Base-by-base conservation (phyloP, 2,329 filamentous ascomycete species). In the Xylariaceae sp. region DNA sequence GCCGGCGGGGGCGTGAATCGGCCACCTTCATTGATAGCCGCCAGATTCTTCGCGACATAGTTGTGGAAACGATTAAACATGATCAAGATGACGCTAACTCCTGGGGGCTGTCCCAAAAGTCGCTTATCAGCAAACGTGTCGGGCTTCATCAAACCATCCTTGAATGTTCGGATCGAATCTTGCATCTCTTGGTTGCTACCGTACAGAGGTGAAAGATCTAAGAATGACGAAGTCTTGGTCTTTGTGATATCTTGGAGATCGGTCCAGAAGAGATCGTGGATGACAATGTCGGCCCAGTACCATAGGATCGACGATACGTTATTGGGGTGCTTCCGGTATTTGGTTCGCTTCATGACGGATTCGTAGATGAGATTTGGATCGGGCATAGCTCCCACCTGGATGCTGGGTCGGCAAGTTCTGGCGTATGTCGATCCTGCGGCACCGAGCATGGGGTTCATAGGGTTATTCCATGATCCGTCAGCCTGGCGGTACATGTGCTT, bases 41-140 rank as follows among this genome's bases (percentile, higher is more conserved):
- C 86, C 16, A 96, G 71, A 49, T 92, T 85, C 43, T 82, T 78
- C 2, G 87, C 90, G 0, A 90, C 80, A 53, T 93, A 77, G 67
- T 97, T 96, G 67, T 96, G 92, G 67, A 94, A 94, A 20, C 83
- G 78, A 57, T 85, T 85, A 67, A 89, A 84, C 85, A 90, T 88
- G 64, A 91, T 76, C 22, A 91, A 67, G 3, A 91, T 58, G 4
- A 87, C 82, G 45, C 80, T 77, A 4, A 86, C 84, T 11, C 85
- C 85, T 0, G 87, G 83, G 0, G 86, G 87, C 58, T 87, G 83
- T 8, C 80, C 83, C 20, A 84, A 66, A 2, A 90, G 69, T 43
- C 86, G 76, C 64, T 82, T 82, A 58, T 89, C 85, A 3, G 83
- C 80, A 54, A 86, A 91, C 6, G 73, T 71, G 56, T 92, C 87